A percentile compares a stretch with the other conserved stretches of the same genome.
These are phyloP conservation scores for Aspergillus caelatus DNA, from an alignment of 2,329 filamentous ascomycete species.

Conservation along the genomic window DNA sequence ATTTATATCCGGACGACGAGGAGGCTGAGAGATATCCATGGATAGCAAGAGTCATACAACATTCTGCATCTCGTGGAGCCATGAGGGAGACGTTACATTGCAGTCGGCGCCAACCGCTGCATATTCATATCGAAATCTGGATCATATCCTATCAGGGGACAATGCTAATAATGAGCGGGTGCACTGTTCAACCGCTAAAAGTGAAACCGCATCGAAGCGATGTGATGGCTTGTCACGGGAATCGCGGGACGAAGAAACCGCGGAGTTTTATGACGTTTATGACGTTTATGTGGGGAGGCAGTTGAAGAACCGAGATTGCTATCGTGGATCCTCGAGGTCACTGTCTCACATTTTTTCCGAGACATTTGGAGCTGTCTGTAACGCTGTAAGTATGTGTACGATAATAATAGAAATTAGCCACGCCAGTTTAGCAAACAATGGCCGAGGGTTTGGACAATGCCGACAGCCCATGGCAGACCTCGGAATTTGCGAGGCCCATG, in stretches of 20 bases:
- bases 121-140: neutral
- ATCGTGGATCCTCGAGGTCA: neutral
- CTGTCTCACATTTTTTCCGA: neutral
- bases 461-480: neutral
- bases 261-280: neutral
- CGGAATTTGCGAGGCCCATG: neutral
- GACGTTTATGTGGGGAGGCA: neutral
- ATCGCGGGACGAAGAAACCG: too few relatives aligned
- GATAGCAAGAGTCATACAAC: conserved; percentile 3
- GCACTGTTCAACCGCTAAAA: conserved; percentile 11
- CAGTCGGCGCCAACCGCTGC: neutral
- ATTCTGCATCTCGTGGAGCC: conserved; percentile 2
- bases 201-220: conserved; percentile 13
- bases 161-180: neutral
- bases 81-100: conserved; percentile 1
- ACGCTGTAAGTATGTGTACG: neutral
- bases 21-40: neutral
- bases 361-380: neutral
- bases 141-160: conserved; percentile 12
- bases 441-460: neutral
- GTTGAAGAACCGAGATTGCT: neutral
- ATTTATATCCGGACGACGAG: conserved; percentile 7
- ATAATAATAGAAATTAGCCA: conserved; percentile 5
- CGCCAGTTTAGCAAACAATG: neutral
- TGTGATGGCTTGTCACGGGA: neutral